phyloP scores from a whole-genome alignment of 176 grass and related monocot genomes.

The Paspalum notatum region DNA sequence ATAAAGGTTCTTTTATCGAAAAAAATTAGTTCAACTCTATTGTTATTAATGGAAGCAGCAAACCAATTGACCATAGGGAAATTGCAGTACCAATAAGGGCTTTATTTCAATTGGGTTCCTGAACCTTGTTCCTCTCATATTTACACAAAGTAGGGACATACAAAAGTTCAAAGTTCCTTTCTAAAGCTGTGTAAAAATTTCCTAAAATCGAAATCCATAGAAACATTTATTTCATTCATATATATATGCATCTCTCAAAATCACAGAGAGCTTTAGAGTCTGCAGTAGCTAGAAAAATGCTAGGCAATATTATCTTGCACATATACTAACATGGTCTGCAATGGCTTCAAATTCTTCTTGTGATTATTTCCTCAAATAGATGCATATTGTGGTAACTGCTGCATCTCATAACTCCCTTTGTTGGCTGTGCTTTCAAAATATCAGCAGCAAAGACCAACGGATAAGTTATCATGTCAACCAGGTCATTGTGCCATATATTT shows the following conservation, averaged over 20 bases:
- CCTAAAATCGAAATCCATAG: neutral
- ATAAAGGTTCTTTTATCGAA: no score
- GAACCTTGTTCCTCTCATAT: neutral
- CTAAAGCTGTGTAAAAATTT: neutral
- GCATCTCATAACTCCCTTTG: neutral
- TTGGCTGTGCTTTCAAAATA: slow-evolving; percentile 11
- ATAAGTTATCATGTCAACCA: neutral
- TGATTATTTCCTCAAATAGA: neutral
- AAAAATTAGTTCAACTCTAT: neutral
- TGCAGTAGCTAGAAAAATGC: neutral
- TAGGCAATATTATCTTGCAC: neutral
- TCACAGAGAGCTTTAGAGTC: neutral
- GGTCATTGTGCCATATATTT: slow-evolving; percentile 1
- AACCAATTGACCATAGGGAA: neutral
- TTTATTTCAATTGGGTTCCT: neutral
- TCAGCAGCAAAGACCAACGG: slow-evolving; percentile 7
- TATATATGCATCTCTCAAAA: neutral
- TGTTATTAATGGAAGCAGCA: neutral
- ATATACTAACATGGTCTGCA: neutral
- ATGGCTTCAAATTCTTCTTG: neutral
- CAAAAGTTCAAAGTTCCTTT: neutral
- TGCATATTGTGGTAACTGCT: slow-evolving; percentile 2
- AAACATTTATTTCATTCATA: neutral
- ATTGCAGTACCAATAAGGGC: neutral
- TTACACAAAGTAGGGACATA: neutral